Evolutionary conservation across 2,329 filamentous ascomycete species (phyloP), one percentile per base, ranked within the genome.

Genomic region (Penicillium sclerotigenum): DNA sequence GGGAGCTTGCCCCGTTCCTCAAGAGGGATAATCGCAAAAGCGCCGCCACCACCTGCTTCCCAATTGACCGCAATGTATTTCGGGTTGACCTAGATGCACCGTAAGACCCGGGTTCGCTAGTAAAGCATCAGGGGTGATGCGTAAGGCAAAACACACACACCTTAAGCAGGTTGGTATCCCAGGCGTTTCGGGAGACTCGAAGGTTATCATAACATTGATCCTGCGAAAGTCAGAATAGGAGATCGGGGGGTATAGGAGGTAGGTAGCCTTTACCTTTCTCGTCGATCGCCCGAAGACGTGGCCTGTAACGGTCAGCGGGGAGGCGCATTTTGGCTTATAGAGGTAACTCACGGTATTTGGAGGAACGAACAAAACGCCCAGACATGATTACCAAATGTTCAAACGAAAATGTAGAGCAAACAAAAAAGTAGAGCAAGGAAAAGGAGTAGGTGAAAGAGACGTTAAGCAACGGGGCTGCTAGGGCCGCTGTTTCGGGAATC

Each of bases 121-220:
- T 52, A 67, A 65, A 61, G 55, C 57, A 52, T 54, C 60, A 65
- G 65, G 68, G 68, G 63, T 48, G 66, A 67, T 64, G 67, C 60
- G 61, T 62, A 56, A 55, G 59, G 49, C 24, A 18, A 26, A 53
- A 72, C 82, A 74, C 76, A 74, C 76, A 95, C 76, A 95, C 91
- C 88, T 97, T 97, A 79, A 97, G 84, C 71, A 99, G 81, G 80
- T 99, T 99, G 70, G 92, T 97, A 77, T 99, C 94, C 94, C 94
- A 99, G 54, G 94, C 94, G 86, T 99, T 99, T 77, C 89, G 90
- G 71, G 91, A 97, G 77, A 99, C 91, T 74, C 91, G 90, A 66
- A 99, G 81, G 77, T 97, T 97, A 77, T 99, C 94, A 79, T 97
- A 99, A 82, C 92, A 97, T 83, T 90, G 90, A 76, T 99, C 94